Base-by-base conservation (phyloP, 2,329 filamentous ascomycete genomes). In the Penicillium sp. region DNA sequence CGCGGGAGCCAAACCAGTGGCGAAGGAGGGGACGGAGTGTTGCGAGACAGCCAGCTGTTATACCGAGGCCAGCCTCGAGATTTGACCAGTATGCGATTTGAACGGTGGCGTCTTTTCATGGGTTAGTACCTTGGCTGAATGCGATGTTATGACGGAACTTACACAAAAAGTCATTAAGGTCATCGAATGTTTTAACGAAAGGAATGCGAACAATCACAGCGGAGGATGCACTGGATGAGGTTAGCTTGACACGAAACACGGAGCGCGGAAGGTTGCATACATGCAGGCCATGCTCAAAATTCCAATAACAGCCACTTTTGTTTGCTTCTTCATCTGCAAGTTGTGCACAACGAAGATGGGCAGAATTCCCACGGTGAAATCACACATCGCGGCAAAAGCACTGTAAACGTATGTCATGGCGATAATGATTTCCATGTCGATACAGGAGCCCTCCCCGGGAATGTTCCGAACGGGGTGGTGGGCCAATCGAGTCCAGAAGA, bases 221-320 rank as follows among this genome's bases (percentile, higher is more conserved):
- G 4, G 77, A 70, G 0, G 78, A 80, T 18, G 76, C 79, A 42
- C 69, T 72, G 29, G 18, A 18, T 4, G 18, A n/a, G 18, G 3
- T 7, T 31, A 24, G 10, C 10, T 3, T 27, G 10, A n/a, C 14
- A 16, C 8, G 61, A 71, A 71, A 11, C 43, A 16, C 29, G 39
- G 24, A 43, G 22, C 1, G 42, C 27, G 1, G 13, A 13, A 13
- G 4, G 38, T 21, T n/a, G 63, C 68, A 16, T 62, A 71, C 68
- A 78, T 76, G 62, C 83, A 83, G 32, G 82, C 86, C 72, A 86
- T 79, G 2, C 77, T 75, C 47, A 87, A 70, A 43, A 87, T 76
- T 0, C 77, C 74, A 8, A 79, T 76, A 4, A 86, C 73, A 1
- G 82, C 75, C 2, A 80, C 14, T 63, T 85, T 86, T 4, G 77